Evolutionary conservation across 2,329 filamentous ascomycete species (phyloP).

Genomic region (Fusarium sp.): DNA sequence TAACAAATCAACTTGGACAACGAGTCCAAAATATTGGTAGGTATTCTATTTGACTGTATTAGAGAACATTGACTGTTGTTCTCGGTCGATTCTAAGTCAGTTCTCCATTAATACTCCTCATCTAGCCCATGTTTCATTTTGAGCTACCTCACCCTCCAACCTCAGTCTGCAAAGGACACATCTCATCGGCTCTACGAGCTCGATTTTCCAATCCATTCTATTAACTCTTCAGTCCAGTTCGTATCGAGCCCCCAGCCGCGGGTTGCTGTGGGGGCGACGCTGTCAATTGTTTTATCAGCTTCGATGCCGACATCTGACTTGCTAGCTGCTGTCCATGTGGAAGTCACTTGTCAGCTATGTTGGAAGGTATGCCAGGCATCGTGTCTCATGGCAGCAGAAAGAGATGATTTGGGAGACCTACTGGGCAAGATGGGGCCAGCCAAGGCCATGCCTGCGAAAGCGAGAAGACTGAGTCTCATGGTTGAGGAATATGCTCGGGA

Average conservation of each 20-base stretch:
- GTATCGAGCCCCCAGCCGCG: too few species aligned
- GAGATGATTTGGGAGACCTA: background rate
- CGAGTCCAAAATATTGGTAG: background rate
- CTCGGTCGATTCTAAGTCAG: background rate
- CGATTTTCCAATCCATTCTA: too few species aligned
- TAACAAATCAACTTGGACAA: too few species aligned
- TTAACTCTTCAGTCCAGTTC: too few species aligned
- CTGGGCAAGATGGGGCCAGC: background rate
- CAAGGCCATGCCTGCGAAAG: background rate
- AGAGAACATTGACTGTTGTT: fast-evolving
- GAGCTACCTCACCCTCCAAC: background rate
- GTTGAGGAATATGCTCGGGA: too few species aligned
- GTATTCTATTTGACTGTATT: background rate
- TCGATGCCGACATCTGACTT: background rate
- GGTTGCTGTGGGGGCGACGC: too few species aligned
- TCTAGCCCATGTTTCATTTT: background rate
- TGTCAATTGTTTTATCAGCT: background rate
- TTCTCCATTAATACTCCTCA: background rate
- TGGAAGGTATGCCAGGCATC: background rate
- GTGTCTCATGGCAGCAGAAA: background rate
- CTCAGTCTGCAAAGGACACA: background rate
- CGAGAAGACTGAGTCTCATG: background rate
- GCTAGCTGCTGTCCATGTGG: too few species aligned
- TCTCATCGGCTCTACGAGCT: background rate
- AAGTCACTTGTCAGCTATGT: background rate